phyloP scores from a whole-genome alignment of 345 rosid species.

The Sapria himalayana region DNA sequence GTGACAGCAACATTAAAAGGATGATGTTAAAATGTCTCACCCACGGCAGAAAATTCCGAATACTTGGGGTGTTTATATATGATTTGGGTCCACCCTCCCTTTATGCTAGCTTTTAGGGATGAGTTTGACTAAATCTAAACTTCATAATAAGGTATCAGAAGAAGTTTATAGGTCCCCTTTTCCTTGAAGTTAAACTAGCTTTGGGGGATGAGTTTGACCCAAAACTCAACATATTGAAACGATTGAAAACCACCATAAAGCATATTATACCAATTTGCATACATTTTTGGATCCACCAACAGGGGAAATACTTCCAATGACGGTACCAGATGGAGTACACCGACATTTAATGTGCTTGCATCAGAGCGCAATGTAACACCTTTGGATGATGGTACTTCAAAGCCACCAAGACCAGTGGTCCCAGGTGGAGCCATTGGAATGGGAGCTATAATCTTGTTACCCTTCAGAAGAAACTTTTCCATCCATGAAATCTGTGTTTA shows the following conservation, averaged over 20 bases:
- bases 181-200: too few relatives aligned
- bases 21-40: too few relatives aligned
- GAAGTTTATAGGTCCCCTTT: too few relatives aligned
- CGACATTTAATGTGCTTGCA: constrained; percentile 87
- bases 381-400: constrained; percentile 91
- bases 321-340: constrained; percentile 95
- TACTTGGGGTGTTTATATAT: too few relatives aligned
- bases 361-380: constrained; percentile 84
- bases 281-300: constrained; percentile 64
- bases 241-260: background rate
- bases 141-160: too few relatives aligned
- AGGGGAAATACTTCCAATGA: constrained; percentile 87
- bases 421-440: constrained; percentile 89
- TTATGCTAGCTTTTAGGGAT: too few relatives aligned
- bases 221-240: constrained; percentile 3
- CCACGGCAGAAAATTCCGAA: too few relatives aligned
- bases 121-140: too few relatives aligned
- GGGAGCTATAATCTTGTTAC: constrained; percentile 94
- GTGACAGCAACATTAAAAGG: too few relatives aligned
- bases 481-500: constrained; percentile 83
- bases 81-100: too few relatives aligned
- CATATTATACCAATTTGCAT: constrained; percentile 11
- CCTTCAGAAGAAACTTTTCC: constrained; percentile 86
- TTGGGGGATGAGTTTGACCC: too few relatives aligned
- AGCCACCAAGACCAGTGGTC: constrained; percentile 98